phyloP scores from a whole-genome alignment of 441 rosid genomes.

The Dalechampia spathulata region DNA sequence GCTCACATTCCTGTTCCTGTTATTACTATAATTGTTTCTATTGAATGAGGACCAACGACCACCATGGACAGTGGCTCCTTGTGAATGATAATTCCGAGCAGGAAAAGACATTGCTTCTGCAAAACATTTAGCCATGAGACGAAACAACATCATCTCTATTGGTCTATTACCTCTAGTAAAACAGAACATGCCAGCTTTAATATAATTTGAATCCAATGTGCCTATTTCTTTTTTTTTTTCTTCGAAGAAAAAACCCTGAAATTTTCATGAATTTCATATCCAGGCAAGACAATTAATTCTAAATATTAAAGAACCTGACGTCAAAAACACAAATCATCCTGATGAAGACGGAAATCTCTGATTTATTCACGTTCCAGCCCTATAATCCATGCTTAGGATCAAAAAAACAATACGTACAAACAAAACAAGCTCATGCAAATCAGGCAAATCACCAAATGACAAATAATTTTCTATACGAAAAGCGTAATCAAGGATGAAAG shows the following conservation, averaged over 20 bases:
- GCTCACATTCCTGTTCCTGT: slow-evolving; percentile 21
- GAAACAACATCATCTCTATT: neutral
- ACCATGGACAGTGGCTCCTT: slow-evolving; percentile 35
- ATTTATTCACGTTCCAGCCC: neutral
- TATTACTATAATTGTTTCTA: slow-evolving; percentile 20
- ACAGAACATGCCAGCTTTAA: no score
- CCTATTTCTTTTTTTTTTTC: no score
- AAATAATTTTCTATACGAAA: no score
- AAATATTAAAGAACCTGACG: neutral
- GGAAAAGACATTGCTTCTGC: slow-evolving; percentile 42
- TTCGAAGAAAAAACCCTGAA: neutral
- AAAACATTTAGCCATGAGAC: neutral
- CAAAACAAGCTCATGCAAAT: no score
- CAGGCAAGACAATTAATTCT: neutral
- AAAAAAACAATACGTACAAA: neutral
- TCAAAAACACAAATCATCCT: neutral
- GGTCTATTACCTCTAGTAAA: neutral
- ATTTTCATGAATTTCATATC: neutral
- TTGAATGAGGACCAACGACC: slow-evolving; percentile 25
- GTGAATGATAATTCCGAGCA: slow-evolving; percentile 31
- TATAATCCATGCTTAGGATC: neutral
- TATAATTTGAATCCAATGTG: no score
- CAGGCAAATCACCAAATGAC: neutral
- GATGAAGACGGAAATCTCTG: neutral
- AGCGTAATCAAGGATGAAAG: no score